phyloP scores from a whole-genome alignment of 768 basidiomycete species.

The Sarcomyxa edulis region DNA sequence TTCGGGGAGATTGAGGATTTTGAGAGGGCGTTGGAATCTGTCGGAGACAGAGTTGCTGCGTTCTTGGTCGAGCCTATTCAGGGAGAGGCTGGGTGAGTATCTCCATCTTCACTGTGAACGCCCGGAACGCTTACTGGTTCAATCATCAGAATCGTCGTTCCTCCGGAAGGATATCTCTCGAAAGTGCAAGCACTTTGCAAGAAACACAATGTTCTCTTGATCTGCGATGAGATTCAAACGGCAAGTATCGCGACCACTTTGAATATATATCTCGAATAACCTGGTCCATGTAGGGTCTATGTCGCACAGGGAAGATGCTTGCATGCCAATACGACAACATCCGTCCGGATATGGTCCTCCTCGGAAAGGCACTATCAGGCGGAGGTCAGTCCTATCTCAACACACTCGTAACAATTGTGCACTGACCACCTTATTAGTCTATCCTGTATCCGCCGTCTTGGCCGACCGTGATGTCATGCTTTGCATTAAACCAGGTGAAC shows the following conservation, averaged over 20 bases:
- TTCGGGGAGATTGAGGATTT: conserved; percentile 83
- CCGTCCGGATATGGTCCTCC: conserved; percentile 85
- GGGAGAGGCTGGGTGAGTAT: conserved; percentile 89
- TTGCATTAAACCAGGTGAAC: conserved; percentile 91
- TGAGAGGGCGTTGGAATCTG: conserved; percentile 70
- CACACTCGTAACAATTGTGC: background rate
- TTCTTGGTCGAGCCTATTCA: conserved; percentile 98
- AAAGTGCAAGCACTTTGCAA: conserved; percentile 80
- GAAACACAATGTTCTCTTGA: conserved; percentile 90
- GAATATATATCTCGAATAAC: conserved; percentile 2
- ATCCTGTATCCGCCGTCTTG: conserved; percentile 94
- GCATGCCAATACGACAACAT: conserved; percentile 84
- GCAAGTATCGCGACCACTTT: conserved; percentile 31
- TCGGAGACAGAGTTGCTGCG: conserved; percentile 83
- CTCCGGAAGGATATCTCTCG: conserved; percentile 79
- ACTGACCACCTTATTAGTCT: conserved; percentile 59
- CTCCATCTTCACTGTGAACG: conserved; percentile 2
- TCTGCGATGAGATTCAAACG: conserved; percentile 98
- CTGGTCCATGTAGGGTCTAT: conserved; percentile 61
- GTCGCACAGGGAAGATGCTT: conserved; percentile 92
- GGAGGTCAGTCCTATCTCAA: conserved; percentile 56
- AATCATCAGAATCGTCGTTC: conserved; percentile 76
- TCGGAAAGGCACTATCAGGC: conserved; percentile 96
- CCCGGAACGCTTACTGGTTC: conserved; percentile 1
- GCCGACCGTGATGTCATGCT: conserved; percentile 92